A percentile compares a stretch with the other conserved stretches of the same genome.
Evolutionary conservation across 768 basidiomycete genomes (phyloP).

Genomic region (Mycena sanguinolenta): DNA sequence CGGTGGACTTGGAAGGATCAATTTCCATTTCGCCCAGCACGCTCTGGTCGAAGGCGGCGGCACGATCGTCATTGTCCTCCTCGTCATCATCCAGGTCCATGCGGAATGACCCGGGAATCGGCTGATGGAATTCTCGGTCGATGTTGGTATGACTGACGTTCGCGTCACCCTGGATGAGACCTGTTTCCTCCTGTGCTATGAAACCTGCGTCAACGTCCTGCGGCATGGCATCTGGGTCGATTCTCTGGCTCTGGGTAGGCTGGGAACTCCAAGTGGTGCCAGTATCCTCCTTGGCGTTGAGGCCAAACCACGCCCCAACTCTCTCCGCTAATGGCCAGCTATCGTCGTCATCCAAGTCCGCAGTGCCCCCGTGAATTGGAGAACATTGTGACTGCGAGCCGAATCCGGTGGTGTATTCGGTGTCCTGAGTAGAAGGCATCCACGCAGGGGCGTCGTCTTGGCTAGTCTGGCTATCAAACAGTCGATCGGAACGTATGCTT

Average conservation of each 20-base stretch:
- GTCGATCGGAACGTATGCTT: constrained; percentile 61
- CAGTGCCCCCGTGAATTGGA: constrained; percentile 42
- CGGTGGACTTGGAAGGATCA: constrained; percentile 53
- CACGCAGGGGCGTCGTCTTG: constrained; percentile 62
- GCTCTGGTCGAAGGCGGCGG: constrained; percentile 42
- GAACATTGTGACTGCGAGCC: constrained; percentile 51
- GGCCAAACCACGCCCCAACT: constrained; percentile 73
- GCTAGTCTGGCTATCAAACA: constrained; percentile 65
- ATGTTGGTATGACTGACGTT: constrained; percentile 16
- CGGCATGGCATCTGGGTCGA: constrained; percentile 50
- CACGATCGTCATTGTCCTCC: constrained; percentile 49
- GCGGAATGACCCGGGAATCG: constrained; percentile 50
- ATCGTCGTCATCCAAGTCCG: constrained; percentile 69
- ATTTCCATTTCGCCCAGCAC: constrained; percentile 59
- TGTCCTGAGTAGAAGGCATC: constrained; percentile 74
- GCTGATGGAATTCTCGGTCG: constrained; percentile 38
- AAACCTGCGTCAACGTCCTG: not conserved
- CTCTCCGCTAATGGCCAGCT: constrained; percentile 85
- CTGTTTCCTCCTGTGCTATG: not conserved
- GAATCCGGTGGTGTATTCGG: constrained; percentile 57
- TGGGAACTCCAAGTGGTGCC: constrained; percentile 83
- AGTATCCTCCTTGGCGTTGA: constrained; percentile 66
- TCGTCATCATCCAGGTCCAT: constrained; percentile 54
- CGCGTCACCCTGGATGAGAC: constrained; percentile 5
- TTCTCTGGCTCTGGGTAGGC: constrained; percentile 69